Conservation (phyloP, 2,329 filamentous ascomycete genomes). For the Verticillium alfalfae region DNA sequence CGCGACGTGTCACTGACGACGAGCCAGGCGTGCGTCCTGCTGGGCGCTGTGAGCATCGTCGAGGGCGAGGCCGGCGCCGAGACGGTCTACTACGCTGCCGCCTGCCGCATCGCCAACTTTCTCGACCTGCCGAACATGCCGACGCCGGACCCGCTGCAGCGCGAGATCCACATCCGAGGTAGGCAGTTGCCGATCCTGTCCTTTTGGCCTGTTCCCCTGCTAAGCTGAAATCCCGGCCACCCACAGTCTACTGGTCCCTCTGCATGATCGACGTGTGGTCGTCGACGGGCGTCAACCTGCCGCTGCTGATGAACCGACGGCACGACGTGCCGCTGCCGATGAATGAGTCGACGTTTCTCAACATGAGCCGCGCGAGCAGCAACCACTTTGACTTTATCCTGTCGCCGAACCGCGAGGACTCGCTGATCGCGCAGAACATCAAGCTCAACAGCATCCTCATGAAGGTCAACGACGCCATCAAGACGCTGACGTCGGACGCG, state of each 20-base stretch:
- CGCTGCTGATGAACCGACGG: conserved; percentile 12
- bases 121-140: conserved; percentile 26
- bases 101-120: conserved; percentile 26
- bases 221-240: no score
- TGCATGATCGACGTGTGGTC: conserved; percentile 17
- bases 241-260: conserved; percentile 15
- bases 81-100: conserved; percentile 29
- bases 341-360: conserved; percentile 26
- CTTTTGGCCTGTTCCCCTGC: no score
- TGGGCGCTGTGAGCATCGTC: conserved; percentile 24
- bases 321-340: conserved; percentile 25
- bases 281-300: conserved; percentile 14
- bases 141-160: conserved; percentile 18
- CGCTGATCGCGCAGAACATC: conserved; percentile 16
- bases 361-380: conserved; percentile 12
- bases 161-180: conserved; percentile 27
- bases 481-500: conserved; percentile 10
- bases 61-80: conserved; percentile 28
- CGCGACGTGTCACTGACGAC: conserved; percentile 27
- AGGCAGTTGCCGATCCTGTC: neutral
- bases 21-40: conserved; percentile 31
- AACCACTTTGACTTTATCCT: conserved; percentile 13
- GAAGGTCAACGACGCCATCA: conserved; percentile 28
- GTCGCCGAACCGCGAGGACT: conserved; percentile 12
- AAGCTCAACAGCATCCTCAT: conserved; percentile 25